Evolutionary conservation across 2,329 filamentous ascomycete genomes (phyloP).

Genomic region (Corinectria fuckeliana): DNA sequence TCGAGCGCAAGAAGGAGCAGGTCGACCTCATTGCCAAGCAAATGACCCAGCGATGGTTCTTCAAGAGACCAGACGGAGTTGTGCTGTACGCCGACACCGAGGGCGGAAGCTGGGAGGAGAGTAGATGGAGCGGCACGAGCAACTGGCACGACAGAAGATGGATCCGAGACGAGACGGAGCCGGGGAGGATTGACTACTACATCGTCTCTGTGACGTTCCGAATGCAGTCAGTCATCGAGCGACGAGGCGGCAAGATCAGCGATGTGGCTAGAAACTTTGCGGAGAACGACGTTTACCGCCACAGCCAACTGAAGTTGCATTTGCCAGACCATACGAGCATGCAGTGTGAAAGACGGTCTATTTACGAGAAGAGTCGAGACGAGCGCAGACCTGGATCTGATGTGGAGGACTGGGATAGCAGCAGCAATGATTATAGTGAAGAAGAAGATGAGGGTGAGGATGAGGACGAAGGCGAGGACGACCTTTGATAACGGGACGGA

Average conservation of each 20-base stretch:
- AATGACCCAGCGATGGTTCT: constrained; percentile 32
- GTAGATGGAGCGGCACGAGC: constrained; percentile 54
- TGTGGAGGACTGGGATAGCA: not conserved
- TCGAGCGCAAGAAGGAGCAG: constrained; percentile 53
- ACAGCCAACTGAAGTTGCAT: not conserved
- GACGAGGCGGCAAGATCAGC: constrained; percentile 25
- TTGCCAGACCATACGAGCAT: constrained; percentile 3
- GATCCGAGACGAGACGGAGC: constrained; percentile 50
- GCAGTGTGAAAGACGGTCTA: not conserved
- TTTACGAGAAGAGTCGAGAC: not conserved
- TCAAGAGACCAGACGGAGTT: constrained; percentile 40
- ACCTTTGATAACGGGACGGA: too few species aligned
- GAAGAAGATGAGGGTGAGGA: not conserved
- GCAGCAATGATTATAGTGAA: not conserved
- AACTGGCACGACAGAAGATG: constrained; percentile 47
- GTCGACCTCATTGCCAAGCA: constrained; percentile 50
- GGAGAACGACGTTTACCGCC: not conserved
- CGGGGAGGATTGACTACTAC: constrained; percentile 51
- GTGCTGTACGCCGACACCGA: constrained; percentile 41
- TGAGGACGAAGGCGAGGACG: not conserved
- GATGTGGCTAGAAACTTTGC: constrained; percentile 4
- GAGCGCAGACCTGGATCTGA: too few species aligned
- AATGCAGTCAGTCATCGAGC: constrained; percentile 25
- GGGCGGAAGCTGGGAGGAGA: constrained; percentile 34
- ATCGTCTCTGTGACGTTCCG: constrained; percentile 49